These are phyloP conservation scores for Schrenkiella parvula DNA, from an alignment of 345 rosid species.

Conservation along the genomic window DNA sequence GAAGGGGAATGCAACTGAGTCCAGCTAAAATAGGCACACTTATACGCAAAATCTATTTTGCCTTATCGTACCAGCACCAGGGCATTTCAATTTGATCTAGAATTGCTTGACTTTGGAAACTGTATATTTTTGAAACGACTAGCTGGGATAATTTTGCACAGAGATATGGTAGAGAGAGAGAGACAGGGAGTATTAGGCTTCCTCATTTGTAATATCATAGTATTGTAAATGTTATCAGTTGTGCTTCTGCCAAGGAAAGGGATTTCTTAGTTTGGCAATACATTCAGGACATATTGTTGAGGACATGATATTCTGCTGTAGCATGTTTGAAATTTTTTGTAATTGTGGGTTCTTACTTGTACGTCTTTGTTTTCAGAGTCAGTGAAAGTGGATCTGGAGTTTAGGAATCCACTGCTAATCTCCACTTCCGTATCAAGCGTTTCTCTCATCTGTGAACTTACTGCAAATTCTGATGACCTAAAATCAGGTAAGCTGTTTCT, in stretches of 20 bases:
- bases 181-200: neutral
- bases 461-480: constrained; percentile 51
- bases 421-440: constrained; percentile 64
- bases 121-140: neutral
- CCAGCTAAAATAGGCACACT: neutral
- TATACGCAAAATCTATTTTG: constrained; percentile 11
- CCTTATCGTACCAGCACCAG: constrained; percentile 2
- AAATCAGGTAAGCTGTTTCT: constrained; percentile 46
- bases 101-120: neutral
- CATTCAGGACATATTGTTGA: constrained; percentile 2
- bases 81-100: neutral
- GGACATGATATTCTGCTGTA: constrained; percentile 3
- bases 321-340: constrained; percentile 4
- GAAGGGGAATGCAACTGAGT: constrained; percentile 4
- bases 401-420: constrained; percentile 78
- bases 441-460: constrained; percentile 77
- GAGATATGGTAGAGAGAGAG: constrained; percentile 11
- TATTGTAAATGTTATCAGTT: constrained; percentile 9
- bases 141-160: neutral
- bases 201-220: constrained; percentile 9
- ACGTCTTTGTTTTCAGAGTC: constrained; percentile 55
- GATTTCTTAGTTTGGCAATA: constrained; percentile 15
- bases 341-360: constrained; percentile 13
- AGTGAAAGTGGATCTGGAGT: constrained; percentile 65
- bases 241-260: constrained; percentile 6